These are phyloP conservation scores for Penicillium freii DNA, from an alignment of 2,329 filamentous ascomycete species.

Conservation along the genomic window DNA sequence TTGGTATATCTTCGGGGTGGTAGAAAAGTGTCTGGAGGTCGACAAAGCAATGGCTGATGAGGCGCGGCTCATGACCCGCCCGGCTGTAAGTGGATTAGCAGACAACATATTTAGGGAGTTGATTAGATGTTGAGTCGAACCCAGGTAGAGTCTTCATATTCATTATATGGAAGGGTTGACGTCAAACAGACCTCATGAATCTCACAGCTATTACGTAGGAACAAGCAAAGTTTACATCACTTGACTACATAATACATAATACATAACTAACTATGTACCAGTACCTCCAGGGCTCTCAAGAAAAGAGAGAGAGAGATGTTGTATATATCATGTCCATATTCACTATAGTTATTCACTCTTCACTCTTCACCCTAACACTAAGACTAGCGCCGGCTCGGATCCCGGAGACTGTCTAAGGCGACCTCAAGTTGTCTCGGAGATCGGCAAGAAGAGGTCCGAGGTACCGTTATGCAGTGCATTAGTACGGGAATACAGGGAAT, in stretches of 20 bases:
- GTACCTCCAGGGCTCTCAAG: too few relatives aligned
- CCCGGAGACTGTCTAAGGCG: background rate
- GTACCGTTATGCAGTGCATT: background rate
- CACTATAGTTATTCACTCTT: too few relatives aligned
- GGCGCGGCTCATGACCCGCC: conserved; percentile 3
- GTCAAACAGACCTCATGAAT: conserved; percentile 23
- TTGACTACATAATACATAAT: background rate
- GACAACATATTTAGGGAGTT: conserved; percentile 10
- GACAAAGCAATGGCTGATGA: conserved; percentile 8
- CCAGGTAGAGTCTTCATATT: background rate
- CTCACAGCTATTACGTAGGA: background rate
- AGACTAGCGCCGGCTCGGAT: background rate
- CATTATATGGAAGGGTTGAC: conserved; percentile 17
- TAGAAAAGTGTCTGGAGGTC: conserved; percentile 19
- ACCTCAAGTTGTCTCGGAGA: background rate
- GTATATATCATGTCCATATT: too few relatives aligned
- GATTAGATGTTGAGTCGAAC: too few relatives aligned
- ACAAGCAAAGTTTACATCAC: background rate
- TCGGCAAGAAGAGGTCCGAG: background rate
- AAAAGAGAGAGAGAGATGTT: too few relatives aligned
- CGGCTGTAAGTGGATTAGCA: background rate
- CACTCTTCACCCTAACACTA: too few relatives aligned
- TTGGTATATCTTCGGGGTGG: conserved; percentile 16
- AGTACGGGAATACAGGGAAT: too few relatives aligned
- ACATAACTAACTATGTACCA: too few relatives aligned